A percentile compares a stretch with the other conserved stretches of the same genome.
Conservation (phyloP, 2,329 filamentous ascomycete genomes). For the Talaromyces sp. region DNA sequence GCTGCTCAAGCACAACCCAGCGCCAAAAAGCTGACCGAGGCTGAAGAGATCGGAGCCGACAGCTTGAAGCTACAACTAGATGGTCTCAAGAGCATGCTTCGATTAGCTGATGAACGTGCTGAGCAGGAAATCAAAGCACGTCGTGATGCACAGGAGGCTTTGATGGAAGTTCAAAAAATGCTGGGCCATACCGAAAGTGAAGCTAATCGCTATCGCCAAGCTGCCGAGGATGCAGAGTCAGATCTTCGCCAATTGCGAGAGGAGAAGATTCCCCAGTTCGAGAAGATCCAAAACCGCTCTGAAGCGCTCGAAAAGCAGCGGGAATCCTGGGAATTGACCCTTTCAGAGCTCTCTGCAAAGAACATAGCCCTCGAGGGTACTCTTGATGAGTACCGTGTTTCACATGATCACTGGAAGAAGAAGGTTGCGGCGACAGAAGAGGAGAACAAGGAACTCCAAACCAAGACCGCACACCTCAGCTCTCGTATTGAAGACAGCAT, state of each 20-base stretch:
- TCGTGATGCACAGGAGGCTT: conserved; percentile 64
- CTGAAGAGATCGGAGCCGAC: conserved; percentile 46
- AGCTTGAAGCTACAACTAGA: conserved; percentile 53
- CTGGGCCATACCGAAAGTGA: conserved; percentile 61
- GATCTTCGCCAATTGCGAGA: conserved; percentile 60
- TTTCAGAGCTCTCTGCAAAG: conserved; percentile 52
- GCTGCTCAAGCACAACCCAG: conserved; percentile 53
- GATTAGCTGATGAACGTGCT: conserved; percentile 56
- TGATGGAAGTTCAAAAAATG: conserved; percentile 66
- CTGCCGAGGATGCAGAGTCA: conserved; percentile 60
- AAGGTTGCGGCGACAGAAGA: conserved; percentile 53
- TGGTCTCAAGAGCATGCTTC: conserved; percentile 65
- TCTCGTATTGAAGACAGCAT: conserved; percentile 81
- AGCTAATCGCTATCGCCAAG: conserved; percentile 40
- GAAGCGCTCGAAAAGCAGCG: conserved; percentile 66
- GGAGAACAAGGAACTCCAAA: conserved; percentile 68
- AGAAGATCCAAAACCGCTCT: conserved; percentile 59
- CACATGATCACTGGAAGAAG: conserved; percentile 54
- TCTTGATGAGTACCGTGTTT: conserved; percentile 59
- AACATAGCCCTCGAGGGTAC: conserved; percentile 57
- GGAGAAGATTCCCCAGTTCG: conserved; percentile 64
- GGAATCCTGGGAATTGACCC: conserved; percentile 47
- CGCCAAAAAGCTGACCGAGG: conserved; percentile 27
- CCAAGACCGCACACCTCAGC: conserved; percentile 66
- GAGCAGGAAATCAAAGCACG: conserved; percentile 61